Evolutionary conservation across 371 early-diverging fungal species (phyloP).

Genomic region (Cladochytrium tenue): DNA sequence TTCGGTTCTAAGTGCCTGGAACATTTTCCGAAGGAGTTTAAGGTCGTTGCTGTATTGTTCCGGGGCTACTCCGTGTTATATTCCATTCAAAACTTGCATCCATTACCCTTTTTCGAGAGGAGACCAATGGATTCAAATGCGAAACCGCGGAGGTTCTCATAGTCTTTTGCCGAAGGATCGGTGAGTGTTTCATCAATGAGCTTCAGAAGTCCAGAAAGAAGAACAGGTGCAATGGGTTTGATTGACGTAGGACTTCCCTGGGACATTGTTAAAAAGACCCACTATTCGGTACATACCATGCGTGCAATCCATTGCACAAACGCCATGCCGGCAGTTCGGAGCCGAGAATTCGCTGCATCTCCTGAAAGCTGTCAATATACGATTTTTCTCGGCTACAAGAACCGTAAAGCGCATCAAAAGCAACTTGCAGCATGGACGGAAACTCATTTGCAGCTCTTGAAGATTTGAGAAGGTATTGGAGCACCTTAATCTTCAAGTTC

Average conservation of each 20-base stretch:
- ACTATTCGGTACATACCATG: slow-evolving; percentile 52
- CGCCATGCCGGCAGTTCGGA: slow-evolving; percentile 73
- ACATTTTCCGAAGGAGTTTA: slow-evolving; percentile 63
- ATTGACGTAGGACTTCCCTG: slow-evolving; percentile 38
- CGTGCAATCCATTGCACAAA: slow-evolving; percentile 87
- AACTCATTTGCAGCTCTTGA: slow-evolving; percentile 65
- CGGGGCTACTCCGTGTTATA: slow-evolving; percentile 55
- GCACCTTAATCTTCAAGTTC: slow-evolving; percentile 62
- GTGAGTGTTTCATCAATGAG: slow-evolving; percentile 62
- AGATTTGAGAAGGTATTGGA: slow-evolving; percentile 67
- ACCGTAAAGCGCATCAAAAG: slow-evolving; percentile 81
- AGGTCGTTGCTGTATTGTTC: slow-evolving; percentile 62
- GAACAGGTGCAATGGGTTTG: slow-evolving; percentile 65
- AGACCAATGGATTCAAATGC: slow-evolving; percentile 82
- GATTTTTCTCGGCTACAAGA: slow-evolving; percentile 2
- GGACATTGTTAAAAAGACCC: not conserved
- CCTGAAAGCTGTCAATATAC: slow-evolving; percentile 37
- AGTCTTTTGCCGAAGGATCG: slow-evolving; percentile 46
- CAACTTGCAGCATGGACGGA: slow-evolving; percentile 68
- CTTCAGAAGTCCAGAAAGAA: slow-evolving; percentile 74
- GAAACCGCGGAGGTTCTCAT: slow-evolving; percentile 75
- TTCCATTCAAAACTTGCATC: not conserved
- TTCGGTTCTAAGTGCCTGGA: slow-evolving; percentile 67
- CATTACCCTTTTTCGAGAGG: slow-evolving; percentile 69
- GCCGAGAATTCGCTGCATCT: slow-evolving; percentile 59